These are phyloP conservation scores for Closterium sp. DNA, from an alignment of 139 green algal species.

Conservation along the genomic window DNA sequence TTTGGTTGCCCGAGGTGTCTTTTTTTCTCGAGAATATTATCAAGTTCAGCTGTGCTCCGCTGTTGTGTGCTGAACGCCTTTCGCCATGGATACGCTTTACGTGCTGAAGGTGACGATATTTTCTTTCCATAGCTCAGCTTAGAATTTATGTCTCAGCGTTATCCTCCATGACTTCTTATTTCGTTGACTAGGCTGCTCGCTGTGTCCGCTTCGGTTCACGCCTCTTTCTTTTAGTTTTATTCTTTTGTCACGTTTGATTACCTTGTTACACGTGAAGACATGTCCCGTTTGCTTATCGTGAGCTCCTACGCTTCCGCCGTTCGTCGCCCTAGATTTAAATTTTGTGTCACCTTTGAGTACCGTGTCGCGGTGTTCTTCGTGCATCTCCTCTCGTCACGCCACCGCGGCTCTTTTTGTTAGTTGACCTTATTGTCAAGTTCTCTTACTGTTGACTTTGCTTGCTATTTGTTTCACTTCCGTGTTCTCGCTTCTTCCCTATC, in stretches of 20 bases:
- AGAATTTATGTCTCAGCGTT: too few species aligned
- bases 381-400: too few species aligned
- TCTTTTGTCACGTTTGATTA: too few species aligned
- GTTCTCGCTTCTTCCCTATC: constrained; percentile 1
- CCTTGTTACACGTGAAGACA: not conserved
- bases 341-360: too few species aligned
- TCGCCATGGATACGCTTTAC: not conserved
- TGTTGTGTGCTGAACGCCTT: not conserved
- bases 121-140: not conserved
- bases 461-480: too few species aligned
- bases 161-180: too few species aligned
- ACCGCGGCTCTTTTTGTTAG: too few species aligned
- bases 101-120: not conserved
- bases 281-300: not conserved
- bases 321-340: too few species aligned
- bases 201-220: not conserved
- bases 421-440: too few species aligned
- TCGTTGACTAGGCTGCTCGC: not conserved
- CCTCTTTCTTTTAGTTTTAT: too few species aligned
- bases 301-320: not conserved
- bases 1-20: not conserved
- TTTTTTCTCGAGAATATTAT: not conserved
- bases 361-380: too few species aligned
- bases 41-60: not conserved
- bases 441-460: too few species aligned